A percentile compares a stretch with the other conserved stretches of the same genome.
These are phyloP conservation scores for Saturnispora sanitii DNA, from an alignment of 805 yeast genomes.

Conservation along the genomic window DNA sequence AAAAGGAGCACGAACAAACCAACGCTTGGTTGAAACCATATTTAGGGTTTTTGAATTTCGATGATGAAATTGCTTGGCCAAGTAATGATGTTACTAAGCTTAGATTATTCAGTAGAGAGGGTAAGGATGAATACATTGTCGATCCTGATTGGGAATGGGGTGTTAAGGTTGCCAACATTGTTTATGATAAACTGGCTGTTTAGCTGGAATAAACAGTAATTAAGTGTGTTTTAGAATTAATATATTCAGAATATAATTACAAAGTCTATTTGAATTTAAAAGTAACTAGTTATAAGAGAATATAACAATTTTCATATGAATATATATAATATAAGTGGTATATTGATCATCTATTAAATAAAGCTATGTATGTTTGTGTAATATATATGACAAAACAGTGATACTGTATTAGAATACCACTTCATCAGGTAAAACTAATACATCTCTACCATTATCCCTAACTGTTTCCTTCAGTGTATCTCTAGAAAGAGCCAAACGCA, in stretches of 20 bases:
- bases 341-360: neutral
- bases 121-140: conserved; percentile 19
- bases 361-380: too few species aligned
- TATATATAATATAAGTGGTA: neutral
- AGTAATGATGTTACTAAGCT: conserved; percentile 18
- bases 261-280: neutral
- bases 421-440: conserved; percentile 57
- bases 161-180: conserved; percentile 25
- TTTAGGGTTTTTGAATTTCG: conserved; percentile 22
- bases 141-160: conserved; percentile 33
- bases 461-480: conserved; percentile 46
- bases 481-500: conserved; percentile 57
- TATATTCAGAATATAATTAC: too few species aligned
- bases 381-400: too few species aligned
- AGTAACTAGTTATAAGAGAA: neutral
- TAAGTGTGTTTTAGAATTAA: too few species aligned
- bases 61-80: conserved; percentile 25
- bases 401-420: conserved; percentile 37
- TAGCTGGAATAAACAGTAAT: too few species aligned
- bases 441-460: conserved; percentile 50
- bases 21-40: conserved; percentile 25
- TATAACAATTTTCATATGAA: neutral
- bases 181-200: conserved; percentile 12
- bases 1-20: conserved; percentile 20
- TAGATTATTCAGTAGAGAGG: conserved; percentile 24